These are phyloP conservation scores for Candida michaelii DNA, from an alignment of 805 yeast species.

Conservation along the genomic window DNA sequence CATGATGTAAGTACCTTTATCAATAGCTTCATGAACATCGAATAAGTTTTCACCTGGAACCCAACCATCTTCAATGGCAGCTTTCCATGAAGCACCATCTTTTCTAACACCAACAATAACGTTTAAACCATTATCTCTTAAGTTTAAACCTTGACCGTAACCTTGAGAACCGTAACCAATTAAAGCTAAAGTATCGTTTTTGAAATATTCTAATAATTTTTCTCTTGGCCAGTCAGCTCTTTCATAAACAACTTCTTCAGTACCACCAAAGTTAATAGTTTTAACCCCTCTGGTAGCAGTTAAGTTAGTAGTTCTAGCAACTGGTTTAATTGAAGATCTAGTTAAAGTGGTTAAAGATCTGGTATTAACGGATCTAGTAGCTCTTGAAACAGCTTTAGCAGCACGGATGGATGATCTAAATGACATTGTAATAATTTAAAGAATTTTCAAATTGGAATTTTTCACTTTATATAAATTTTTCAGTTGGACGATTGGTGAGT, in stretches of 20 bases:
- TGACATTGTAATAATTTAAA: constrained; percentile 30
- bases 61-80: constrained; percentile 99
- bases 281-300: constrained; percentile 85
- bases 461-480: constrained; percentile 10
- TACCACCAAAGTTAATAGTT: constrained; percentile 96
- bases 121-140: constrained; percentile 98
- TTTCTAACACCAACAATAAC: constrained; percentile 98
- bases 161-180: constrained; percentile 99
- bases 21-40: constrained; percentile 90
- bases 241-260: constrained; percentile 94
- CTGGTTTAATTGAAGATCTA: constrained; percentile 43
- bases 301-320: constrained; percentile 5
- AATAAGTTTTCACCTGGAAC: constrained; percentile 98
- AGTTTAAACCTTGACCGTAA: constrained; percentile 99
- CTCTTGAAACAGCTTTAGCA: constrained; percentile 46
- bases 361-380: constrained; percentile 47
- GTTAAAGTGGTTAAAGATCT: constrained; percentile 65
- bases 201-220: constrained; percentile 93
- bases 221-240: constrained; percentile 99
- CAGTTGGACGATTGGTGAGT: constrained; percentile 9
- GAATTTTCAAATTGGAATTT: background rate
- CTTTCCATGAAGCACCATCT: constrained; percentile 99
- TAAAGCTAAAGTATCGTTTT: constrained; percentile 94
- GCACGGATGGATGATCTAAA: constrained; percentile 45
- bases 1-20: constrained; percentile 92